A percentile compares a stretch with the other conserved stretches of the same genome.
Conservation (phyloP, 768 basidiomycete species). For the Rhizopogon vinicolor region DNA sequence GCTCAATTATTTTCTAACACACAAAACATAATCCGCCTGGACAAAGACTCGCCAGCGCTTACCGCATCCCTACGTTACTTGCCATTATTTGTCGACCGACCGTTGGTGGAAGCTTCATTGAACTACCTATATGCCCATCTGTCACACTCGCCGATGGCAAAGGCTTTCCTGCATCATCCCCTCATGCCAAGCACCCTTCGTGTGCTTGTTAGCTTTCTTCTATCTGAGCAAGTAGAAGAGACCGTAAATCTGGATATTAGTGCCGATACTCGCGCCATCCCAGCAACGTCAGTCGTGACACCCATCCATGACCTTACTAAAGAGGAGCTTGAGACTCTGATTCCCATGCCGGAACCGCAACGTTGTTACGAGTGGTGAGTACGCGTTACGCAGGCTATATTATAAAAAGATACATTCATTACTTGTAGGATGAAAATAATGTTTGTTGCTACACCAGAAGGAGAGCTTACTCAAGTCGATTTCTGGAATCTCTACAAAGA, state of each 20-base stretch:
- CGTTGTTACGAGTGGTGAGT: constrained; percentile 80
- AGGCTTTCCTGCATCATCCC: constrained; percentile 68
- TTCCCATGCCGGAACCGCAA: constrained; percentile 64
- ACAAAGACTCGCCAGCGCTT: constrained; percentile 54
- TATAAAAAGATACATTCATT: not conserved
- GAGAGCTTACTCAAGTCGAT: constrained; percentile 88
- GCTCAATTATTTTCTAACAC: constrained; percentile 60
- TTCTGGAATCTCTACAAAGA: constrained; percentile 95
- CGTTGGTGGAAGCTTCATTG: constrained; percentile 63
- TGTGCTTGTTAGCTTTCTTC: constrained; percentile 60
- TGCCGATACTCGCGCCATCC: constrained; percentile 51
- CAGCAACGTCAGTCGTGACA: constrained; percentile 42
- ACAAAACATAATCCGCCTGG: constrained; percentile 50
- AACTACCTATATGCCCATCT: constrained; percentile 76
- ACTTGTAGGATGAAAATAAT: constrained; percentile 81
- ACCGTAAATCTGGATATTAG: constrained; percentile 60
- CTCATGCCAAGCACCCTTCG: constrained; percentile 68
- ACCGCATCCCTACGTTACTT: constrained; percentile 64
- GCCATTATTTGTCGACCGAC: constrained; percentile 66
- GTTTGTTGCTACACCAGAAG: constrained; percentile 71
- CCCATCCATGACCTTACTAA: constrained; percentile 64
- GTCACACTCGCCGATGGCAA: constrained; percentile 69
- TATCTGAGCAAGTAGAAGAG: constrained; percentile 72
- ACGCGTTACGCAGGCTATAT: not conserved
- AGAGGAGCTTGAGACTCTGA: constrained; percentile 60